phyloP scores from a whole-genome alignment of 1,139 yeast genomes.

The Taiozyma sp. region DNA sequence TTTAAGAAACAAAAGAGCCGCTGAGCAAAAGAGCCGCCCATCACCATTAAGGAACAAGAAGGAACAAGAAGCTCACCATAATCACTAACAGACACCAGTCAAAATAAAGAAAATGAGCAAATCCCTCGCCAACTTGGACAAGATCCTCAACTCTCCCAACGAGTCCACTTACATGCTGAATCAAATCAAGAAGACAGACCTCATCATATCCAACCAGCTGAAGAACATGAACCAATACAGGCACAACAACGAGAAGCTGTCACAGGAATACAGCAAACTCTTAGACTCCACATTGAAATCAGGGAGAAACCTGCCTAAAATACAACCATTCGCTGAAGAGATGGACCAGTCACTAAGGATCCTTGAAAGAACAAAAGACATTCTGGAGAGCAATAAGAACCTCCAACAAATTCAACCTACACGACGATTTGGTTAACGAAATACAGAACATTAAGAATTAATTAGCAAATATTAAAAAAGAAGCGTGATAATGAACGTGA shows the following conservation, averaged over 20 bases:
- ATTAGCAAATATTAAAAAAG: not conserved
- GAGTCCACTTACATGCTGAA: constrained; percentile 7
- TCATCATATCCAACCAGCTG: constrained; percentile 16
- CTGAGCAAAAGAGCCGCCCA: too few species aligned
- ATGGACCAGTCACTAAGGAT: constrained; percentile 26
- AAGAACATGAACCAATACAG: constrained; percentile 7
- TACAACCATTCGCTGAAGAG: constrained; percentile 19
- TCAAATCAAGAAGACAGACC: constrained; percentile 18
- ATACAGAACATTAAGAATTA: not conserved
- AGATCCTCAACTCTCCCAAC: constrained; percentile 3
- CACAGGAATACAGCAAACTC: constrained; percentile 9
- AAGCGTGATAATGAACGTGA: too few species aligned
- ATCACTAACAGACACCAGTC: too few species aligned
- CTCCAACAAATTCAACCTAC: constrained; percentile 24
- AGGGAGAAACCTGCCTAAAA: constrained; percentile 1
- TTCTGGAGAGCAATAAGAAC: constrained; percentile 22
- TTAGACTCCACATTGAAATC: constrained; percentile 2
- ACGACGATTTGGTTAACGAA: not conserved
- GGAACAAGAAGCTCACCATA: too few species aligned
- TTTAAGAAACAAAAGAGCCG: too few species aligned
- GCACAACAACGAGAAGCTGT: constrained; percentile 1
- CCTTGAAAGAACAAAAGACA: constrained; percentile 27
- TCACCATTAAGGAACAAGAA: too few species aligned
- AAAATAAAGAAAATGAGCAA: not conserved
- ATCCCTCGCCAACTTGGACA: not conserved